Evolutionary conservation across 2,329 filamentous ascomycete species (phyloP).

Genomic region (Clathrospora elynae): DNA sequence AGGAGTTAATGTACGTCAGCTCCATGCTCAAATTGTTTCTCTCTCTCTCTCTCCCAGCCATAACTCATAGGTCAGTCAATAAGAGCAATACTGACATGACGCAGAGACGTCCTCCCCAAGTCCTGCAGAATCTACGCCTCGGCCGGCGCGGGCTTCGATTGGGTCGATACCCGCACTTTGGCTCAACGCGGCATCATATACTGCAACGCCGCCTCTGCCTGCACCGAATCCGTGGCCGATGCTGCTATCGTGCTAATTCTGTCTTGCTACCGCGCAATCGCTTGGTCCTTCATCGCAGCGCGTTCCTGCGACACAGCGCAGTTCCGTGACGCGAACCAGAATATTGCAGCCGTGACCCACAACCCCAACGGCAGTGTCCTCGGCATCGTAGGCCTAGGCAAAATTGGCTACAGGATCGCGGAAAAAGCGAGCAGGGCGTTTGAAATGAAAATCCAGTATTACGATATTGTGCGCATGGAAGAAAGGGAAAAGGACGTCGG

Average conservation of each 20-base stretch:
- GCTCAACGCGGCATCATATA: constrained; percentile 69
- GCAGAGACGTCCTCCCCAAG: constrained; percentile 50
- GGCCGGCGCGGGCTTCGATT: constrained; percentile 67
- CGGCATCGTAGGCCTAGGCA: constrained; percentile 72
- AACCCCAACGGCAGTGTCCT: constrained; percentile 67
- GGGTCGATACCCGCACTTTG: constrained; percentile 65
- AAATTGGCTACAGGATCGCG: constrained; percentile 59
- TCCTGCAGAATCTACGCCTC: constrained; percentile 63
- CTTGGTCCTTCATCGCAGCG: constrained; percentile 66
- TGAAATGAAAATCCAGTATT: constrained; percentile 69
- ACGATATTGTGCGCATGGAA: constrained; percentile 61
- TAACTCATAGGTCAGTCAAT: not conserved
- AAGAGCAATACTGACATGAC: not conserved
- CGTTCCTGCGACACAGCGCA: constrained; percentile 49
- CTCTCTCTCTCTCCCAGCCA: too few species aligned
- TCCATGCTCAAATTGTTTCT: too few species aligned
- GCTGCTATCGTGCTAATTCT: constrained; percentile 72
- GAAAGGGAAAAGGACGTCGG: constrained; percentile 56
- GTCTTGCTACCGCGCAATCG: constrained; percentile 69
- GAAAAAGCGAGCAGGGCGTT: constrained; percentile 63
- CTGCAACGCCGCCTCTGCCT: constrained; percentile 73
- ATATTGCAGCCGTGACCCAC: constrained; percentile 63
- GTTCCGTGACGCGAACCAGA: constrained; percentile 65
- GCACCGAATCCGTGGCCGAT: constrained; percentile 74
- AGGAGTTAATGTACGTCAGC: constrained; percentile 59